Evolutionary conservation across 208 protist species (phyloP).

Genomic region (Leishmania major): DNA sequence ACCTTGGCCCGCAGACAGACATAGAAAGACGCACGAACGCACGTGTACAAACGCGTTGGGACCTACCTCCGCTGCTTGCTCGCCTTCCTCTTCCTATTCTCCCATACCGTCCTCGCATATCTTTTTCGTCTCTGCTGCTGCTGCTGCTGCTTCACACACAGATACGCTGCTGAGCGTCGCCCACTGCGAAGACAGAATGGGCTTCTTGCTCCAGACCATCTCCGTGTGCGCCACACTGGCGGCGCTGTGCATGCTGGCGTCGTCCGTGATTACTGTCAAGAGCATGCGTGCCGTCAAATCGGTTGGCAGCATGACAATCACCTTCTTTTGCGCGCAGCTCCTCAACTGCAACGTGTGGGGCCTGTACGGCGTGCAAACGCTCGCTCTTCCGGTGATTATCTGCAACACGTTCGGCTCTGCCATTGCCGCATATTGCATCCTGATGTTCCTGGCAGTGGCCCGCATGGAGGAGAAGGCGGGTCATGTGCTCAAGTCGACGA

Average conservation of each 20-base stretch:
- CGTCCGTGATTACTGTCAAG: conserved; percentile 55
- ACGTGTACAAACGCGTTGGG: neutral
- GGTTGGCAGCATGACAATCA: conserved; percentile 58
- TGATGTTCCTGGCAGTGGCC: conserved; percentile 55
- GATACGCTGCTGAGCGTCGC: neutral
- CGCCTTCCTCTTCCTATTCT: neutral
- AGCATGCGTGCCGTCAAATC: conserved; percentile 41
- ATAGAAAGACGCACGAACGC: neutral
- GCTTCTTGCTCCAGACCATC: conserved; percentile 37
- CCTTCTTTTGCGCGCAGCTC: conserved; percentile 70
- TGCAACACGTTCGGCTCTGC: conserved; percentile 54
- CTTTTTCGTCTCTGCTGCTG: neutral
- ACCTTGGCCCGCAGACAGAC: neutral
- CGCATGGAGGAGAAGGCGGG: conserved; percentile 52
- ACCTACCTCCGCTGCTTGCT: neutral
- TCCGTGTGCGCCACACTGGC: conserved; percentile 45
- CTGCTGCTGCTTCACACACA: neutral
- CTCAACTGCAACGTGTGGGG: conserved; percentile 68
- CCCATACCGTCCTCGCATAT: neutral
- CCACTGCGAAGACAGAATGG: conserved; percentile 15
- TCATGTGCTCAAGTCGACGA: conserved; percentile 38
- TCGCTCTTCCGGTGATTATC: conserved; percentile 40
- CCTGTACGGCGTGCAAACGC: conserved; percentile 53
- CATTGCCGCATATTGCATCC: conserved; percentile 59
- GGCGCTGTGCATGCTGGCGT: conserved; percentile 55